A percentile compares a stretch with the other conserved stretches of the same genome.
phyloP scores from a whole-genome alignment of 371 early-diverging fungal species.

The Catenaria anguillulae region DNA sequence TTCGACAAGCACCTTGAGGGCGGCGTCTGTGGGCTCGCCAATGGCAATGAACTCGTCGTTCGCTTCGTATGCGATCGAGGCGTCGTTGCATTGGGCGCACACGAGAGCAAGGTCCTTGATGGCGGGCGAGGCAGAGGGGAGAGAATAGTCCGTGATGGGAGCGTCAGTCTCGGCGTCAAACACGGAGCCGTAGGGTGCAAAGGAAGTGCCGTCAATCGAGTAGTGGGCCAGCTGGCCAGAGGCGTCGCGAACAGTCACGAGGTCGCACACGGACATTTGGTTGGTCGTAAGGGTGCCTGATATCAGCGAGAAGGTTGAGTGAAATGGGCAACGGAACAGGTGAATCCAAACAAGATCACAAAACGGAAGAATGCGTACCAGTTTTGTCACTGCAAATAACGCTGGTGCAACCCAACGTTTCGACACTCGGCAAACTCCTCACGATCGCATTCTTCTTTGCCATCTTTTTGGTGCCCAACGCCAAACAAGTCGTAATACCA shows the following conservation, averaged over 20 bases:
- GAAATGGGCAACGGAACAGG: too few relatives aligned
- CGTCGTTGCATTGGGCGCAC: slow-evolving; percentile 84
- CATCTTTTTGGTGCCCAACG: slow-evolving; percentile 93
- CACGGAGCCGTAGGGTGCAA: slow-evolving; percentile 65
- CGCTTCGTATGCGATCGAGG: slow-evolving; percentile 61
- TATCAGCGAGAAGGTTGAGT: too few relatives aligned
- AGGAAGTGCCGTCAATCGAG: slow-evolving; percentile 62
- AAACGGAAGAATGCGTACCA: too few relatives aligned
- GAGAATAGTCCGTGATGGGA: slow-evolving; percentile 7
- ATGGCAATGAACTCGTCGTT: slow-evolving; percentile 45
- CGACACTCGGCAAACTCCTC: slow-evolving; percentile 77
- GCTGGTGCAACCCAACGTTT: slow-evolving; percentile 90
- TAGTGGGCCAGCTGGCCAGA: slow-evolving; percentile 40
- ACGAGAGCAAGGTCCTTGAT: slow-evolving; percentile 61
- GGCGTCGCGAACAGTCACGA: slow-evolving; percentile 20
- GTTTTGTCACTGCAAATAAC: slow-evolving; percentile 98
- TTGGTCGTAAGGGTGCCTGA: slow-evolving; percentile 98
- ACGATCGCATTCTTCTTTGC: slow-evolving; percentile 93
- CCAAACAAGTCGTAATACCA: slow-evolving; percentile 95
- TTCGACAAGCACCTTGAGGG: slow-evolving; percentile 81
- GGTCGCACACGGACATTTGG: slow-evolving; percentile 78
- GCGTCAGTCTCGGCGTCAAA: slow-evolving; percentile 15
- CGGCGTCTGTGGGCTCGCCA: slow-evolving; percentile 99
- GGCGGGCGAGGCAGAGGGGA: slow-evolving; percentile 33
- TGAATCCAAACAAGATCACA: too few relatives aligned